These are phyloP conservation scores for Aspergillus coremiiformis DNA, from an alignment of 495 filamentous ascomycete genomes.

Conservation along the genomic window DNA sequence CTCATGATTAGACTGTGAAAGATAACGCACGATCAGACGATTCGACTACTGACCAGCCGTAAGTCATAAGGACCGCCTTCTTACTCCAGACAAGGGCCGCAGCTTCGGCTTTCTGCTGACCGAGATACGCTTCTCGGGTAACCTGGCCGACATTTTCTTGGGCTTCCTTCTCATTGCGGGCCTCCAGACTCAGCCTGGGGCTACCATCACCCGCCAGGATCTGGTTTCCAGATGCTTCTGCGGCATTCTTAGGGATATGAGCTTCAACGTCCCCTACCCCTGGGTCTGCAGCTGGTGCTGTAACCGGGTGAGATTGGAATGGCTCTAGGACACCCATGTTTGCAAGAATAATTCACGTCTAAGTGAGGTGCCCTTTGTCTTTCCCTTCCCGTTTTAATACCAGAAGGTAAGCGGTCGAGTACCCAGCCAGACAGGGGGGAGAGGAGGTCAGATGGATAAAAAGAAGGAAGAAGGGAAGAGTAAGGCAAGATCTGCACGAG, in stretches of 20 bases:
- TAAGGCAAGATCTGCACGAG: not conserved
- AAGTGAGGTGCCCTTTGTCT: not conserved
- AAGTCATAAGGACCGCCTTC: conserved; percentile 28
- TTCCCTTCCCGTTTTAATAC: not conserved
- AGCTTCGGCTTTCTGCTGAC: conserved; percentile 39
- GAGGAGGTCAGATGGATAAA: not conserved
- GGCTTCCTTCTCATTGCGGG: conserved; percentile 26
- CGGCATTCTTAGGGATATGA: not conserved
- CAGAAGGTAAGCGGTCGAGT: not conserved
- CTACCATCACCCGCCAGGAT: conserved; percentile 5
- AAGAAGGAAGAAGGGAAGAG: not conserved
- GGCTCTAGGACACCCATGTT: conserved; percentile 21
- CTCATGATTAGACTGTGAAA: not conserved
- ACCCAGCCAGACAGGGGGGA: not conserved
- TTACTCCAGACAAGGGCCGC: conserved; percentile 32
- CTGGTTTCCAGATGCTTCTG: not conserved
- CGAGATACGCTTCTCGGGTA: conserved; percentile 25
- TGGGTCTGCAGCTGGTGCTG: conserved; percentile 4
- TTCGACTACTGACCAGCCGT: conserved; percentile 26
- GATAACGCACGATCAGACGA: not conserved
- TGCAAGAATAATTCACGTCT: not conserved
- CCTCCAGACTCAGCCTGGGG: conserved; percentile 8
- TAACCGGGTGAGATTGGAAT: conserved; percentile 12
- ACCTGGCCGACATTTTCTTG: conserved; percentile 21
- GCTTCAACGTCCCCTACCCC: not conserved